Percentiles rank a stretch among this genome's conserved stretches.
Evolutionary conservation across 352 stramenopile genomes (phyloP).

Genomic region (Phytophthora brassicae): DNA sequence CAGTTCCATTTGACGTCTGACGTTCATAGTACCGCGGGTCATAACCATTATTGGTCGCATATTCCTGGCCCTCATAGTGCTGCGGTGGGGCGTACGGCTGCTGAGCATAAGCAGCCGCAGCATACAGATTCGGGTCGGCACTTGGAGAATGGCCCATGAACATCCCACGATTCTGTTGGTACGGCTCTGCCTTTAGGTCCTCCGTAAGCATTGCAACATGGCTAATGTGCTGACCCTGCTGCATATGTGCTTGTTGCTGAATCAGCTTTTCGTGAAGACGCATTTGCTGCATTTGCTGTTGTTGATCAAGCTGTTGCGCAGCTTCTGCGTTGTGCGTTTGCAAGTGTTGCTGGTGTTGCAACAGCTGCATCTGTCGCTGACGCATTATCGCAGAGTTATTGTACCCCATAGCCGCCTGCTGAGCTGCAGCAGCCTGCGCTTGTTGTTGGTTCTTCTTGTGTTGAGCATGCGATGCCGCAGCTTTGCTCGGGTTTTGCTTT

Average conservation of each 20-base stretch:
- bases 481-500: constrained; percentile 85
- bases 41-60: constrained; percentile 30
- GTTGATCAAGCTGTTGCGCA: constrained; percentile 64
- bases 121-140: constrained; percentile 38
- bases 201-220: constrained; percentile 44
- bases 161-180: constrained; percentile 32
- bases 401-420: constrained; percentile 52
- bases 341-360: constrained; percentile 75
- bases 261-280: constrained; percentile 67
- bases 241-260: constrained; percentile 66
- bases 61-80: constrained; percentile 41
- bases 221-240: constrained; percentile 55
- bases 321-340: constrained; percentile 65
- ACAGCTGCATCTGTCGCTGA: constrained; percentile 65
- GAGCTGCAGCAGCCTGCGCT: constrained; percentile 38
- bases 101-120: constrained; percentile 32
- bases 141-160: constrained; percentile 36
- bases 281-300: constrained; percentile 76
- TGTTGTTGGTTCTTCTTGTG: constrained; percentile 81
- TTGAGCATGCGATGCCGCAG: constrained; percentile 70
- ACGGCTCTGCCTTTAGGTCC: constrained; percentile 42
- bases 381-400: constrained; percentile 67
- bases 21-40: constrained; percentile 46
- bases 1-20: constrained; percentile 22
- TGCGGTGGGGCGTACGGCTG: constrained; percentile 33